Evolutionary conservation across 2,329 filamentous ascomycete species (phyloP), one percentile per base, ranked within the genome.

Genomic region (Elsinoe batatas): DNA sequence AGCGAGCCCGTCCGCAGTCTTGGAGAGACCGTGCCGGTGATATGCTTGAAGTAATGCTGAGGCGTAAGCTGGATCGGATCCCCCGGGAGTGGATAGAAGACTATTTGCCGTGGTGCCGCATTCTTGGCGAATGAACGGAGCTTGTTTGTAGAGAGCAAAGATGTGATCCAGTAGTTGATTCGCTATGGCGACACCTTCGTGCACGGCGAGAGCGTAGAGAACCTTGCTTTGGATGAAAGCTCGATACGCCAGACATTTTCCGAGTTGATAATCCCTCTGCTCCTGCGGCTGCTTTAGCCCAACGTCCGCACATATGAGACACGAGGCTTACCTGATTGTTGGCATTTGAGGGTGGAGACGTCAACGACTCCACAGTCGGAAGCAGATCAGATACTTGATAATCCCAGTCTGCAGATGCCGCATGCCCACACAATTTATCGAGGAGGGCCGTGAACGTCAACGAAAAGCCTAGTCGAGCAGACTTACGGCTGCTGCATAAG

Each of bases 51-150:
- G 57, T 35, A 69, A 37, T 20, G 51, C 15, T 11, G 49, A 40
- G 42, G 56, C 54, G 46, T 55, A 58, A 56, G 47, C 37, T 53
- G 56, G 15, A 38, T 30, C 30, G 55, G 50, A 20, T 59, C 83
- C 65, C 32, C 32, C 33, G 89, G 82, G 43, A 87, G 84, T 22
- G 96, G 76, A 40, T 40, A 55, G 17, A 17, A 55, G 32, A 44
- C 53, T 55, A 32, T 55, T 55, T 8, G 53, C 53, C 47, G 93
- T 81, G 77, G 84, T 88, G 32, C 87, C 89, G 64, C 89, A 95
- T 67, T 95, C 88, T 64, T 91, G 84, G 58, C 88, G 81, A 61
- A 97, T 77, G 91, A 91, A 96, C 32, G 87, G 81, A 70, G 95
- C 94, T 71, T 87, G 87, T 63, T 82, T 80, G 38, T 86, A 83